Evolutionary conservation across 352 stramenopile genomes (phyloP).

Genomic region (Phytopythium chamaehyphon): DNA sequence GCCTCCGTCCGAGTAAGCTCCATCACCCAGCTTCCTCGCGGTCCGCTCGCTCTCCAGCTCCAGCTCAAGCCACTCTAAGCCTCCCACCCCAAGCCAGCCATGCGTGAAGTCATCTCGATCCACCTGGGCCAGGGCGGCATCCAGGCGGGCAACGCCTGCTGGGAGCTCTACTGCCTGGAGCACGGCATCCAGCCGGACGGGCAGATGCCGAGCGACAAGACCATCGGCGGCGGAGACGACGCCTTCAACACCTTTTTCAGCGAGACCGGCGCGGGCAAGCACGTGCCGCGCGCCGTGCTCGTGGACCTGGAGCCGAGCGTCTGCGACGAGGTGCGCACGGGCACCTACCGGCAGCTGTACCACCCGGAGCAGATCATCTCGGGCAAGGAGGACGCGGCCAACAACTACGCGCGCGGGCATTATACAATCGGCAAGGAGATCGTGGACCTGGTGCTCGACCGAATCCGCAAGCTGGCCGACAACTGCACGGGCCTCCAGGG

Average conservation of each 20-base stretch:
- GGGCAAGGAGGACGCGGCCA: constrained; percentile 95
- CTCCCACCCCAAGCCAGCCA: constrained; percentile 17
- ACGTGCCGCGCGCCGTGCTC: constrained; percentile 97
- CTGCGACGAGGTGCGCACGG: constrained; percentile 96
- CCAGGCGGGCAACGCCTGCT: constrained; percentile 87
- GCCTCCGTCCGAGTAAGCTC: constrained; percentile 2
- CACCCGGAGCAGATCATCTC: constrained; percentile 98
- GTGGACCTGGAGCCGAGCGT: constrained; percentile 98
- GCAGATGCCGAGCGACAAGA: constrained; percentile 82
- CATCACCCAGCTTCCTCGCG: constrained; percentile 8
- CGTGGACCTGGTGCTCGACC: constrained; percentile 96
- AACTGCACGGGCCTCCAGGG: constrained; percentile 97
- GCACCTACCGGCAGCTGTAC: constrained; percentile 96
- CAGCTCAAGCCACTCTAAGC: neutral
- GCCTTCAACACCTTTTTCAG: constrained; percentile 98
- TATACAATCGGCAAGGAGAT: constrained; percentile 95
- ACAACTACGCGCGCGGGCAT: constrained; percentile 92
- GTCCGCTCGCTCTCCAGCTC: neutral
- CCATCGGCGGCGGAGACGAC: constrained; percentile 92
- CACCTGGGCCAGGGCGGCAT: constrained; percentile 94
- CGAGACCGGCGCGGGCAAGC: constrained; percentile 92
- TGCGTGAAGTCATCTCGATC: constrained; percentile 96
- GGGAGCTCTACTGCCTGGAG: constrained; percentile 92
- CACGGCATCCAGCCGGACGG: constrained; percentile 94
- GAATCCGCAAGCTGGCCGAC: constrained; percentile 96